Percentiles rank a stretch among this genome's conserved stretches.
Evolutionary conservation across 495 filamentous ascomycete species (phyloP).

Genomic region (Aspergillus campestris): DNA sequence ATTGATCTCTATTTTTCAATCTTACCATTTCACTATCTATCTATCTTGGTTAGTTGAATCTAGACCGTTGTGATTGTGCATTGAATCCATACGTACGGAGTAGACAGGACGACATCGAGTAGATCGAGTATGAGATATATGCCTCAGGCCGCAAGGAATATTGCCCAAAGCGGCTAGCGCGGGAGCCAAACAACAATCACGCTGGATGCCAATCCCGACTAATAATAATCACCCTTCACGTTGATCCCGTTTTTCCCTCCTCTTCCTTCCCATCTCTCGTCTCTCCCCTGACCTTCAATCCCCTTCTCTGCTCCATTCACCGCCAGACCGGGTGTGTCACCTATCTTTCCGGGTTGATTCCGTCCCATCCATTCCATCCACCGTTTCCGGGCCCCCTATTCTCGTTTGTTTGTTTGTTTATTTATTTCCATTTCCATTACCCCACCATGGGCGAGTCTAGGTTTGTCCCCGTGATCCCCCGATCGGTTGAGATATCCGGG

Average conservation of each 20-base stretch:
- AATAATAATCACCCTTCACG: too few species aligned
- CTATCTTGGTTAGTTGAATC: neutral
- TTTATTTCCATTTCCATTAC: slow-evolving; percentile 14
- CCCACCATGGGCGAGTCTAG: slow-evolving; percentile 50
- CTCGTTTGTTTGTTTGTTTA: neutral
- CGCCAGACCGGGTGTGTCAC: too few species aligned
- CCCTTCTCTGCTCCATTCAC: too few species aligned
- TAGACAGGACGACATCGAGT: too few species aligned
- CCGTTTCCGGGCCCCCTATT: neutral
- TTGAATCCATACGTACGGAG: too few species aligned
- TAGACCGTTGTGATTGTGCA: too few species aligned
- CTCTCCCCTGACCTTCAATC: neutral
- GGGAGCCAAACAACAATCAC: too few species aligned
- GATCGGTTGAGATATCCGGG: neutral
- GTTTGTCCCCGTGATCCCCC: slow-evolving; percentile 21
- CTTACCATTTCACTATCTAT: neutral
- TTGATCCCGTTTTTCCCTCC: too few species aligned
- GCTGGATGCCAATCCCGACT: too few species aligned
- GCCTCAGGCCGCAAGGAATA: too few species aligned
- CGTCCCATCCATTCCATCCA: neutral
- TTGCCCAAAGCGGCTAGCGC: too few species aligned
- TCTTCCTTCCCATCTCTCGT: neutral
- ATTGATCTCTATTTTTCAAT: slow-evolving; percentile 1
- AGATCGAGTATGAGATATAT: too few species aligned
- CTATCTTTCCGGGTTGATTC: neutral